A percentile compares a stretch with the other conserved stretches of the same genome.
phyloP scores from a whole-genome alignment of 202 grass and related monocot genomes.

The Digitaria exilis region DNA sequence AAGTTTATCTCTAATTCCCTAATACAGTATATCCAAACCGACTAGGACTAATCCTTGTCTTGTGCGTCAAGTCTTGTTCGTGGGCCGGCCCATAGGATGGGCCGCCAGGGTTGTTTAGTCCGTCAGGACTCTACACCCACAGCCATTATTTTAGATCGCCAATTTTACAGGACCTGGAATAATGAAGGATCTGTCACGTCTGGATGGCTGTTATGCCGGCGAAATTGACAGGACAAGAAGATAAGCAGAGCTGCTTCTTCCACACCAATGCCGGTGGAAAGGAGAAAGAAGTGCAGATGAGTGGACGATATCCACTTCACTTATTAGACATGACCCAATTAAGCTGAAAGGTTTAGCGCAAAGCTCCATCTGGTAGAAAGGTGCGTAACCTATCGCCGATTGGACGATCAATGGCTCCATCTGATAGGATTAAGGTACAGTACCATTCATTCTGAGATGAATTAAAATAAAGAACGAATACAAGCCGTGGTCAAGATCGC shows the following conservation, averaged over 20 bases:
- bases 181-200: no score
- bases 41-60: no score
- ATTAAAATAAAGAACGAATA: background rate
- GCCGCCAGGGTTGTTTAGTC: no score
- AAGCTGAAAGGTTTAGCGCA: background rate
- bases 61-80: no score
- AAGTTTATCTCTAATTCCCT: no score
- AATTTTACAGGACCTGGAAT: background rate
- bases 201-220: background rate
- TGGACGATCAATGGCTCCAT: background rate
- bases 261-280: background rate
- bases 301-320: background rate
- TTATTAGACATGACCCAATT: background rate
- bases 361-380: conserved; percentile 15
- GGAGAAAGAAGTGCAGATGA: background rate
- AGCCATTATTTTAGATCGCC: background rate
- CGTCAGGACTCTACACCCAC: no score
- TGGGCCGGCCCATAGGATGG: no score
- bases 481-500: background rate
- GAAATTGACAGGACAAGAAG: background rate
- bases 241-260: background rate
- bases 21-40: no score
- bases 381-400: background rate
- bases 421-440: no score
- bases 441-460: background rate